Conservation (phyloP, 1,284 basidiomycete species). For the Rhodotorula sp. region DNA sequence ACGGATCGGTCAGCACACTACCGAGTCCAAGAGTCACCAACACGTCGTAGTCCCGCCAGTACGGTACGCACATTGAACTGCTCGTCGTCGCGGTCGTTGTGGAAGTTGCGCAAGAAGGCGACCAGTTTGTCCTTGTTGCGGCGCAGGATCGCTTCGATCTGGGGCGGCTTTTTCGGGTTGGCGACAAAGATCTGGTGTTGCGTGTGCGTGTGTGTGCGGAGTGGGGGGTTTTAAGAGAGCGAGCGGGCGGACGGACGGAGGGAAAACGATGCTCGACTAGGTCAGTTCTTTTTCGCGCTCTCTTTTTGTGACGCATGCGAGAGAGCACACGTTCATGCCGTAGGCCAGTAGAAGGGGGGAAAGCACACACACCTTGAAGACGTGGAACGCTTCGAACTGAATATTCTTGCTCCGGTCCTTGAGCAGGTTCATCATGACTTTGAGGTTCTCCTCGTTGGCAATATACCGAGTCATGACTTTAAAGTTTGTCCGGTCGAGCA, state of each 20-base stretch:
- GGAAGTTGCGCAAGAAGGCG: constrained; percentile 85
- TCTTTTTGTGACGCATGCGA: too few relatives aligned
- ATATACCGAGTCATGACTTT: constrained; percentile 99
- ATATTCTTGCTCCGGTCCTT: constrained; percentile 98
- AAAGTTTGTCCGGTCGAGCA: constrained; percentile 96
- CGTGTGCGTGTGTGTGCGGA: not conserved
- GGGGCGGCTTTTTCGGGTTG: constrained; percentile 96
- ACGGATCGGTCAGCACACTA: too few relatives aligned
- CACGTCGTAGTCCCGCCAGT: too few relatives aligned
- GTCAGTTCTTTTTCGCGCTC: too few relatives aligned
- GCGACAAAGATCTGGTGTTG: constrained; percentile 84
- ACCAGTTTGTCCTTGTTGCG: constrained; percentile 93
- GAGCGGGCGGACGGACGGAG: too few relatives aligned
- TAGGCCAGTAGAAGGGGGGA: not conserved
- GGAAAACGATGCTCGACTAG: too few relatives aligned
- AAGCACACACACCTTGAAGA: constrained; percentile 80
- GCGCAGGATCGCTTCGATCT: constrained; percentile 86
- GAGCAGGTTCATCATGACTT: constrained; percentile 99
- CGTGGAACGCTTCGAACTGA: constrained; percentile 99
- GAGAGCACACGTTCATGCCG: too few relatives aligned
- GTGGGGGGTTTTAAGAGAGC: too few relatives aligned
- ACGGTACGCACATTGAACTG: constrained; percentile 70
- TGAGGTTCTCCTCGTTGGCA: constrained; percentile 76
- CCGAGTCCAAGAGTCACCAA: too few relatives aligned
- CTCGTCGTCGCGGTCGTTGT: constrained; percentile 98